Evolutionary conservation across 768 basidiomycete genomes (phyloP).

Genomic region (Podaxis pistillaris): DNA sequence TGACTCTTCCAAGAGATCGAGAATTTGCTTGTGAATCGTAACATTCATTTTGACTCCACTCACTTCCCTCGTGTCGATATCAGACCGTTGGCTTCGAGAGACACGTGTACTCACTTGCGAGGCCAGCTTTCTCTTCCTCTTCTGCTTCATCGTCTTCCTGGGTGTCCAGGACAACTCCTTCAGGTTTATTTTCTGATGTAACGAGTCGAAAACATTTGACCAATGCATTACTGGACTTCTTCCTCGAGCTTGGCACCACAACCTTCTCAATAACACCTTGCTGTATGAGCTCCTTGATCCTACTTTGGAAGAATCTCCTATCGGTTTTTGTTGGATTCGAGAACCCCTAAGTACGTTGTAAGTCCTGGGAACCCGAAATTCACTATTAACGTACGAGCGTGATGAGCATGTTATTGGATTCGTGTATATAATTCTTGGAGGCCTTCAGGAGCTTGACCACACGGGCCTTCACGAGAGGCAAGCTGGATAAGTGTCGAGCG

Average conservation of each 20-base stretch:
- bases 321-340: constrained; percentile 71
- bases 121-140: constrained; percentile 30
- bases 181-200: constrained; percentile 38
- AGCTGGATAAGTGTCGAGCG: constrained; percentile 72
- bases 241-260: constrained; percentile 58
- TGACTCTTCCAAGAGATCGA: constrained; percentile 68
- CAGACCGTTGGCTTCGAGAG: background rate
- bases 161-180: constrained; percentile 35
- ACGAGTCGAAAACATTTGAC: constrained; percentile 71
- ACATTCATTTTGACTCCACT: constrained; percentile 54
- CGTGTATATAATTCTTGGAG: constrained; percentile 69
- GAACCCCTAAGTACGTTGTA: constrained; percentile 57
- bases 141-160: constrained; percentile 38
- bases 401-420: constrained; percentile 72
- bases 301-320: constrained; percentile 77
- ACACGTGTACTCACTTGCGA: constrained; percentile 25
- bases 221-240: constrained; percentile 41
- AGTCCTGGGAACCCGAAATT: background rate
- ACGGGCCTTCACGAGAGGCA: constrained; percentile 67
- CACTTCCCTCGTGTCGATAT: constrained; percentile 16
- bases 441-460: constrained; percentile 70
- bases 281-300: constrained; percentile 70
- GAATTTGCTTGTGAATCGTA: constrained; percentile 77
- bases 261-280: constrained; percentile 77
- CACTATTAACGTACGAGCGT: constrained; percentile 55